Percentiles rank a stretch among this genome's conserved stretches.
Conservation (phyloP, 352 stramenopile species). For the Globisporangium apiculatum region DNA sequence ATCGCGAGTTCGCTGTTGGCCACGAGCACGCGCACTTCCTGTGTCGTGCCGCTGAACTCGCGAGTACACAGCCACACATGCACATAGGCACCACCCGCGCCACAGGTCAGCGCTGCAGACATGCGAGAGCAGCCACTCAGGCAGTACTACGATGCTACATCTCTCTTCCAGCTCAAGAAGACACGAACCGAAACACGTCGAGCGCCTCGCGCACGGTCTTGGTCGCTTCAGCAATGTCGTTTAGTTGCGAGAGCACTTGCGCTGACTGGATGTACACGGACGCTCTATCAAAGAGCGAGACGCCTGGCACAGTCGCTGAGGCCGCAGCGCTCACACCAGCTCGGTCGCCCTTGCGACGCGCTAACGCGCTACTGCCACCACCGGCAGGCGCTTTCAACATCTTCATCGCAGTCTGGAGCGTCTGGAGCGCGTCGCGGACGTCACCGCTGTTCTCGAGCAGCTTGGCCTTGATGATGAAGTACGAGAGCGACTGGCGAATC, state of each 20-base stretch:
- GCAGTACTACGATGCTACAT: no score
- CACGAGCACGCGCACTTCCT: conserved; percentile 90
- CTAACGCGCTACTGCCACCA: conserved; percentile 8
- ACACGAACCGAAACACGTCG: conserved; percentile 47
- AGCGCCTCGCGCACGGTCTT: conserved; percentile 62
- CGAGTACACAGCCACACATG: no score
- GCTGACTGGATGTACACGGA: conserved; percentile 87
- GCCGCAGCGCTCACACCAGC: neutral
- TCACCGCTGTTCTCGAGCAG: conserved; percentile 71
- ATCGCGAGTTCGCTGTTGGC: conserved; percentile 89
- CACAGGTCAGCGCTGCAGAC: no score
- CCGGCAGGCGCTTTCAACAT: conserved; percentile 19
- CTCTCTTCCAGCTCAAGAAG: no score
- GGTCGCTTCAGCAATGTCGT: conserved; percentile 60
- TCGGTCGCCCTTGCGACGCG: conserved; percentile 13
- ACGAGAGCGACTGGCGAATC: conserved; percentile 75
- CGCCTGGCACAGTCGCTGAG: conserved; percentile 4
- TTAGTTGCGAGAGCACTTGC: conserved; percentile 72
- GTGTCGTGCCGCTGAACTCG: conserved; percentile 37
- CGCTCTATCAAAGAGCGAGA: conserved; percentile 77
- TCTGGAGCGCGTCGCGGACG: conserved; percentile 69
- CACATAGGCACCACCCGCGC: no score
- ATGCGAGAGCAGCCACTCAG: no score
- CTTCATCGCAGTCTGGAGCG: conserved; percentile 78
- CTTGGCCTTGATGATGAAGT: conserved; percentile 86